Conservation (phyloP, 2,329 filamentous ascomycete genomes). For the Botrytis hyacinthi region DNA sequence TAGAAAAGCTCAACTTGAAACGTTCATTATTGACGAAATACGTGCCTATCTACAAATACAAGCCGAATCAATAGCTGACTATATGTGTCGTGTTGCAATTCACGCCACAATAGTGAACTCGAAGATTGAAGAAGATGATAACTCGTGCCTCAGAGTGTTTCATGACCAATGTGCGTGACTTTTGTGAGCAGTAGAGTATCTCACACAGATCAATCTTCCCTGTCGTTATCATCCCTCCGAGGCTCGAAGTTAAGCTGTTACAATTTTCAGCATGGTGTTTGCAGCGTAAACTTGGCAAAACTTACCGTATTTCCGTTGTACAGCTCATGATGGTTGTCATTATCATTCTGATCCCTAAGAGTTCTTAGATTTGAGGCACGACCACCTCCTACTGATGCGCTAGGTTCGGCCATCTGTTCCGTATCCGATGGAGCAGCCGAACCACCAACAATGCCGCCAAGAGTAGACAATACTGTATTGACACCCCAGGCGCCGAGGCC, state of each 20-base stretch:
- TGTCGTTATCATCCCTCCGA: constrained; percentile 33
- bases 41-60: neutral
- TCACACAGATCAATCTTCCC: constrained; percentile 23
- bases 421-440: constrained; percentile 22
- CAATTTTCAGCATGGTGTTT: constrained; percentile 9
- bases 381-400: constrained; percentile 30
- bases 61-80: neutral
- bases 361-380: constrained; percentile 48
- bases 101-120: neutral
- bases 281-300: neutral
- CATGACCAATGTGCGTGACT: neutral
- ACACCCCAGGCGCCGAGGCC: constrained; percentile 44
- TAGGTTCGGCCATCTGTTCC: neutral
- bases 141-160: neutral
- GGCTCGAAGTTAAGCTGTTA: constrained; percentile 37
- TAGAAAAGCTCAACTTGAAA: neutral
- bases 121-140: neutral
- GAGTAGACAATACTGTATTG: constrained; percentile 42
- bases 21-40: neutral
- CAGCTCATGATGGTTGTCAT: constrained; percentile 63
- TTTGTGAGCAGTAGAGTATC: neutral
- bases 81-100: neutral
- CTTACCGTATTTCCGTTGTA: constrained; percentile 89
- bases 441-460: constrained; percentile 43
- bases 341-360: constrained; percentile 53